Evolutionary conservation across 176 grass and related monocot species (phyloP).

Genomic region (Aechmea fasciata): DNA sequence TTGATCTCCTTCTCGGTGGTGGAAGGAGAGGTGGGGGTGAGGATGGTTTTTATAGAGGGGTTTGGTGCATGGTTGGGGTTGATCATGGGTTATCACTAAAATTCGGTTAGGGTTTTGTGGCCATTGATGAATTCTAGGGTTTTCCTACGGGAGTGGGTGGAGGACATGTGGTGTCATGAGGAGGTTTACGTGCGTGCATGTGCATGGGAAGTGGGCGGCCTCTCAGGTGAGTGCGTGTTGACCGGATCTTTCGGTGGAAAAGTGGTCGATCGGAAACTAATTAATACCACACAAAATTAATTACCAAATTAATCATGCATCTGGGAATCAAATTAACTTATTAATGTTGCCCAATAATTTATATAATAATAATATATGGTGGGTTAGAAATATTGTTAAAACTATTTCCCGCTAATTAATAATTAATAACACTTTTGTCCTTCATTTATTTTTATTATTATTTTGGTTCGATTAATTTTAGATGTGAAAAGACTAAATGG

Average conservation of each 20-base stretch:
- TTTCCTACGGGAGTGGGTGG: constrained; percentile 19
- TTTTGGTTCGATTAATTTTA: no score
- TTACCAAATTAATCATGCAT: neutral
- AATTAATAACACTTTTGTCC: no score
- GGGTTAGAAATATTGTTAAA: no score
- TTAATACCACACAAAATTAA: neutral
- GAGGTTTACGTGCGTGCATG: constrained; percentile 30
- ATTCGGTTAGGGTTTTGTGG: constrained; percentile 18
- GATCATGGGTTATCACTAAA: constrained; percentile 8
- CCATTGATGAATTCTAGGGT: neutral
- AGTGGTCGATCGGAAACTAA: neutral
- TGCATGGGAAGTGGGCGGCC: constrained; percentile 23
- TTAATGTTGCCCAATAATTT: no score
- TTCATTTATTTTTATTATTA: no score
- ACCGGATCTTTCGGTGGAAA: constrained; percentile 15
- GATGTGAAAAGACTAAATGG: no score
- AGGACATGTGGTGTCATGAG: constrained; percentile 28
- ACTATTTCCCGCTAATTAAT: no score
- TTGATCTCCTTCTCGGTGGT: no score
- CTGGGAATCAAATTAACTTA: neutral
- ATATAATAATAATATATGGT: no score
- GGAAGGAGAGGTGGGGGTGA: neutral
- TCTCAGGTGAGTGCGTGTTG: constrained; percentile 15
- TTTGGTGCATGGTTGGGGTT: constrained; percentile 6
- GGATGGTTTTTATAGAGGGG: constrained; percentile 44